phyloP scores from a whole-genome alignment of 768 basidiomycete species.

The Leccinellum albellum region DNA sequence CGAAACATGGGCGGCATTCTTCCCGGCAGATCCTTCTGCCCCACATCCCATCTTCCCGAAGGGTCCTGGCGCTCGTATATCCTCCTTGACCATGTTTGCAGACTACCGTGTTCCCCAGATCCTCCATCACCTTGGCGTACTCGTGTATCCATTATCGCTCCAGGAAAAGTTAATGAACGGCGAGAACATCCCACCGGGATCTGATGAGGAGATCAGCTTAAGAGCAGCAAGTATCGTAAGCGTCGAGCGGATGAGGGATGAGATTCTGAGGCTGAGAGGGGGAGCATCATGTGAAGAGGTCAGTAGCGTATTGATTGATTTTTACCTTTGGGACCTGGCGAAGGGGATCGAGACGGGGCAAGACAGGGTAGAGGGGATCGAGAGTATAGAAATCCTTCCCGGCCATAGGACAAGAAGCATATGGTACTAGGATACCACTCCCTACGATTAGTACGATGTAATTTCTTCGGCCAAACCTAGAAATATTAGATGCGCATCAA shows the following conservation, averaged over 20 bases:
- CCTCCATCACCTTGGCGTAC: conserved; percentile 74
- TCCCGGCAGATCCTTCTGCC: conserved; percentile 44
- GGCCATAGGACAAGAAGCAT: conserved; percentile 79
- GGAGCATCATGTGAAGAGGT: conserved; percentile 30
- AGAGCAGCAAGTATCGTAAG: conserved; percentile 78
- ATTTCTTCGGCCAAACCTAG: not conserved
- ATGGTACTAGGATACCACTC: conserved; percentile 60
- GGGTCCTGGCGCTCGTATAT: conserved; percentile 52
- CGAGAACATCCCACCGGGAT: conserved; percentile 49
- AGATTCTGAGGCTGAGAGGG: conserved; percentile 40
- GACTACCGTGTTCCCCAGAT: conserved; percentile 93
- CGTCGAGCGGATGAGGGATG: conserved; percentile 67
- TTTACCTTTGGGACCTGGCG: conserved; percentile 87
- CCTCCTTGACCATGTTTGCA: conserved; percentile 86
- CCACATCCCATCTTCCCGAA: conserved; percentile 75
- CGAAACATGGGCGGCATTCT: conserved; percentile 91
- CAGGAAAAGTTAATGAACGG: conserved; percentile 45
- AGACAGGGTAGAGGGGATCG: conserved; percentile 56
- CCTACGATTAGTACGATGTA: conserved; percentile 12
- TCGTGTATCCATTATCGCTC: conserved; percentile 66
- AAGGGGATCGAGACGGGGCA: conserved; percentile 66
- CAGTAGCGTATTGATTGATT: conserved; percentile 83
- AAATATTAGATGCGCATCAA: not conserved
- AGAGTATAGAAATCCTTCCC: conserved; percentile 56
- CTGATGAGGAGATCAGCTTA: conserved; percentile 69